Evolutionary conservation across 2,329 filamentous ascomycete genomes (phyloP).

Genomic region (Cyphellophora attinorum): DNA sequence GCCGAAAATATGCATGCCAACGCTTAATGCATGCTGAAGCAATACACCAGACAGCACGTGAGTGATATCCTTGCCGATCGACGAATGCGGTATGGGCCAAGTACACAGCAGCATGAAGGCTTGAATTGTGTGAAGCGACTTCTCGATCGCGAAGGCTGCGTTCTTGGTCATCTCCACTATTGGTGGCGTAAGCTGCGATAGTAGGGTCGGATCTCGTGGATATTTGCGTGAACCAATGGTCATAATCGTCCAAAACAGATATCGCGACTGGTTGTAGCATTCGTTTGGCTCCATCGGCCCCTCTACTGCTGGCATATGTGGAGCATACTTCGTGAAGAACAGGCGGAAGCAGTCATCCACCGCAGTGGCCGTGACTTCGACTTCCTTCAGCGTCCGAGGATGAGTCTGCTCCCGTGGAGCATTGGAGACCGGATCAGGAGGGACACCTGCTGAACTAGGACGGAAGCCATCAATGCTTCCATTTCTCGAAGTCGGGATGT

Average conservation of each 20-base stretch:
- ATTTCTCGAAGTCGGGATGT: too few species aligned
- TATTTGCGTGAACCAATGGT: slow-evolving; percentile 52
- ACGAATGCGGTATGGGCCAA: slow-evolving; percentile 10
- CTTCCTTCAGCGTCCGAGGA: slow-evolving; percentile 4
- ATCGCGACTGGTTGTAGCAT: slow-evolving; percentile 46
- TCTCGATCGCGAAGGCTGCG: slow-evolving; percentile 7
- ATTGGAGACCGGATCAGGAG: too few species aligned
- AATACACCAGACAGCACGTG: slow-evolving; percentile 8
- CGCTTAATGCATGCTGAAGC: slow-evolving; percentile 7
- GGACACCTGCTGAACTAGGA: too few species aligned
- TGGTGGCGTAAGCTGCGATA: slow-evolving; percentile 34
- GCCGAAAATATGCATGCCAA: slow-evolving; percentile 10
- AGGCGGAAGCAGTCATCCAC: slow-evolving; percentile 24
- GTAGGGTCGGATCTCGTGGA: slow-evolving; percentile 40
- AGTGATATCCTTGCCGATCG: slow-evolving; percentile 7
- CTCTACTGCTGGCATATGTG: slow-evolving; percentile 53
- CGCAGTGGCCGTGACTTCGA: slow-evolving; percentile 1
- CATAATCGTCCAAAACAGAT: slow-evolving; percentile 58
- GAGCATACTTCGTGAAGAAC: slow-evolving; percentile 54
- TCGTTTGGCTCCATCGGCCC: slow-evolving; percentile 41
- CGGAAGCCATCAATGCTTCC: too few species aligned
- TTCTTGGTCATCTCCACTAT: slow-evolving; percentile 5
- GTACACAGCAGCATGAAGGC: slow-evolving; percentile 10
- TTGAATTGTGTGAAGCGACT: slow-evolving; percentile 6
- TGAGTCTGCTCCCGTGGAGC: too few species aligned